These are phyloP conservation scores for Meira miltonrushii DNA, from an alignment of 1,284 basidiomycete species.

Conservation along the genomic window DNA sequence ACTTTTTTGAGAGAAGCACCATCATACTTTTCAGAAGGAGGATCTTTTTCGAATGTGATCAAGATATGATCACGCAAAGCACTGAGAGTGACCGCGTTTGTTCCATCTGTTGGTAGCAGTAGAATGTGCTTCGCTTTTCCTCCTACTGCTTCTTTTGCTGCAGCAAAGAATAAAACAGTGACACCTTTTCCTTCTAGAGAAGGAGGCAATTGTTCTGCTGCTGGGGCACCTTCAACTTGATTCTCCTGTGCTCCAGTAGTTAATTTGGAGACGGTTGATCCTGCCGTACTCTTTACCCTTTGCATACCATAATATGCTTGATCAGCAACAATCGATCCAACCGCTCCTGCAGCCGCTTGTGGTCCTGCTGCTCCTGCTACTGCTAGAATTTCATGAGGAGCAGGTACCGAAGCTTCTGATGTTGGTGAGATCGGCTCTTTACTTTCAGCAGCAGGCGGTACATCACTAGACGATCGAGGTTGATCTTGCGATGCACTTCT, in stretches of 20 bases:
- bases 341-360: not conserved
- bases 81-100: too few relatives aligned
- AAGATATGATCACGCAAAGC: too few relatives aligned
- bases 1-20: constrained; percentile 7
- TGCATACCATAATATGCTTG: not conserved
- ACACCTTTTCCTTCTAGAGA: constrained; percentile 21
- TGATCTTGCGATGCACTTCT: too few relatives aligned
- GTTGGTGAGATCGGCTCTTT: not conserved
- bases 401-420: not conserved
- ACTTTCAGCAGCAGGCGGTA: too few relatives aligned
- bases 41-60: too few relatives aligned
- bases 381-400: not conserved
- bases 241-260: too few relatives aligned
- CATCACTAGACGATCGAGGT: too few relatives aligned
- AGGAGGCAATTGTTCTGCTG: too few relatives aligned
- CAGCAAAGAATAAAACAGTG: constrained; percentile 68
- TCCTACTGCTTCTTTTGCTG: constrained; percentile 66
- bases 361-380: constrained; percentile 1
- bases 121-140: constrained; percentile 54
- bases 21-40: too few relatives aligned
- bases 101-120: not conserved
- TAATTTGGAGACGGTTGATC: too few relatives aligned
- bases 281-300: not conserved
- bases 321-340: not conserved
- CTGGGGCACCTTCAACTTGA: too few relatives aligned